Evolutionary conservation across 257 asterid genomes (phyloP).

Genomic region (Solanum verrucosum): DNA sequence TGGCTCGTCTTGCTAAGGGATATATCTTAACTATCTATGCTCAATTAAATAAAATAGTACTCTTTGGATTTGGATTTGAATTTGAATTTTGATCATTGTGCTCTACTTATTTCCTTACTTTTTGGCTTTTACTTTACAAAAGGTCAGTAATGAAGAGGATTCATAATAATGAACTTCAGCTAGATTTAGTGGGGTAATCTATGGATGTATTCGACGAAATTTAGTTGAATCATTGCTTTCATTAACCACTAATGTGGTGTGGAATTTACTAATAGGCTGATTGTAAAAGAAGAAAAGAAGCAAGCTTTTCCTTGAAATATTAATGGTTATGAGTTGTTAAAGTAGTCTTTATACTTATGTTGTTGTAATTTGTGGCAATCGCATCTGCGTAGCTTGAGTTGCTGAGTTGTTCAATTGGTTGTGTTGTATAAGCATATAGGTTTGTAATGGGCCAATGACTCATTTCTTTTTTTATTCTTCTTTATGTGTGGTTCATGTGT

Average conservation of each 20-base stretch:
- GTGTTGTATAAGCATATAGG: not conserved
- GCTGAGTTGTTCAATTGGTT: not conserved
- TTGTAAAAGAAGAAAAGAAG: not conserved
- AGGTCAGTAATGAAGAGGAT: not conserved
- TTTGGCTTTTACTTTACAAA: not conserved
- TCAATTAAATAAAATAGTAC: not conserved
- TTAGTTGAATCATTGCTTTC: not conserved
- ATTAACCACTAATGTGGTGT: not conserved
- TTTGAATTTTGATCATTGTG: not conserved
- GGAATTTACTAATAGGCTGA: not conserved
- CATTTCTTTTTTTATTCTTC: not conserved
- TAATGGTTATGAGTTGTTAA: not conserved
- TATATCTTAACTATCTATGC: not conserved
- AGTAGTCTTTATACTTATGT: not conserved
- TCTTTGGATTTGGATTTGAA: not conserved
- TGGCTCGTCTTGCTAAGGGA: not conserved
- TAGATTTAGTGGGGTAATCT: not conserved
- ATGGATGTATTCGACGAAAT: not conserved
- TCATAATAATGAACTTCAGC: not conserved
- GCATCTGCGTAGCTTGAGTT: not conserved
- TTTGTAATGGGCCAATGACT: not conserved
- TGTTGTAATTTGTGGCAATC: not conserved
- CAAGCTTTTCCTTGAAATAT: not conserved
- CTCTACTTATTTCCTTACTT: not conserved
- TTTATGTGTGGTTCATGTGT: not conserved